Base-by-base conservation (phyloP, 805 yeast genomes). In the Deakozyma indianensis region DNA sequence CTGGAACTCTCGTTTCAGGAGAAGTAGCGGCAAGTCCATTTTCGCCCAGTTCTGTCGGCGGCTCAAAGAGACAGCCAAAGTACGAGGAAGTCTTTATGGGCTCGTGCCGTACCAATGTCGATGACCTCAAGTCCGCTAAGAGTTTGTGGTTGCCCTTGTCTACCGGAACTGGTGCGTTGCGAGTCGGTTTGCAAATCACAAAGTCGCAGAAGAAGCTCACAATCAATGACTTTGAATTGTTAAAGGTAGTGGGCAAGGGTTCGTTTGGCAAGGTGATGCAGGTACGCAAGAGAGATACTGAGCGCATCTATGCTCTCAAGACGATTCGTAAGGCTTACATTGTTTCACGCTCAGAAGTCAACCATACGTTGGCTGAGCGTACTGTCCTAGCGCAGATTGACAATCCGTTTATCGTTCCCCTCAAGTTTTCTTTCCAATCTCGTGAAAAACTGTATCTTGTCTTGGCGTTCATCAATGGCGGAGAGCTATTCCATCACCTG, bases 261-360 rank as follows among this genome's bases (percentile, higher is more conserved):
- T 87, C 96, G 7, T 92, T 92, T 61, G 98, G 98, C 44, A 92
- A 92, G 65, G 98, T 92, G 45, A 92, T 92, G 97, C 98, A 92
- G 64, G 98, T 92, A 38, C 79, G 87, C 51, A 92, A 92, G 65
- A 85, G 84, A 55, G 98, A 92, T 63, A 92, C 98, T 2, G 82
- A 82, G 52, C 94, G 90, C 61, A 80, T 92, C 22, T 92, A 92
- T 62, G 98, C 98, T 1, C 69, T 92, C 59, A 92, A 92, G 63
- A 87, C 96, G 0, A 78, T 92, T 51, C 73, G 97, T 55, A 92
- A 92, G 61, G 85, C 94, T 18, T 95, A 92, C 59, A 87, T 92
- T 53, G 94, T 92, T 27, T 83, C 94, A 23, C 78, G 94, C 59
- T 78, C 86, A 66, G 98, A 92, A 65, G 96, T 92, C 22, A 85